Base-by-base conservation (phyloP, 495 filamentous ascomycete species). In the Aspergillus taichungensis region DNA sequence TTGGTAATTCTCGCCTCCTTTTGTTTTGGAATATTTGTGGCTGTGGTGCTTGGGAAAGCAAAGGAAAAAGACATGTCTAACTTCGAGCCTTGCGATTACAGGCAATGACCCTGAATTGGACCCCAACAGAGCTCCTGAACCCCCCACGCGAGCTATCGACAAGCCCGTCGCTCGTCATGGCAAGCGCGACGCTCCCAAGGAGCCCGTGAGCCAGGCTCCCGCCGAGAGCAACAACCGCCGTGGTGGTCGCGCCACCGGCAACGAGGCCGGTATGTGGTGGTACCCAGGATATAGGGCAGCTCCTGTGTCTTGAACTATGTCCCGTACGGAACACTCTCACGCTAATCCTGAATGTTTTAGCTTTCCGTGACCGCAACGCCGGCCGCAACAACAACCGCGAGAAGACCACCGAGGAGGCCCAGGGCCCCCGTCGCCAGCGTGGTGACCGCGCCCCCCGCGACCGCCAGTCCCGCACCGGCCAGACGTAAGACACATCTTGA, bases 71-170 rank as follows among this genome's bases (percentile, higher is more conserved):
- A 31, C 31, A 37, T 32, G 11, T 51, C 45, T 56, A 49, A 56
- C 45, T 28, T 51, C 43, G 29, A 52, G 46, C 56, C 51, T 54
- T 51, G 43, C 12, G 18, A 29, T 50, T 54, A 34, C 59, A 89
- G 84, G 84, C 76, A 95, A 95, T 72, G 87, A 94, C 68, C 83
- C 85, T 63, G 87, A 88, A 65, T 82, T 83, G 61, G 90, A 89
- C 69, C 82, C 84, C 56, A 84, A 85, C 66, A 76, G 76, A 65
- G 76, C 78, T 59, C 80, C 85, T 53, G 72, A 80, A 55, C 82
- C 85, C 58, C 89, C 88, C 60, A 78, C 85, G 38, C 86, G 85
- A 75, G 83, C 87, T 55, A 73, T 90, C 56, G 94, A 96, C 69
- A 92, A 85, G 76, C 81, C 85, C 47, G 72, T 76, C 44, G 72